Base-by-base conservation (phyloP, 2,329 filamentous ascomycete species). In the Periconia sp. region DNA sequence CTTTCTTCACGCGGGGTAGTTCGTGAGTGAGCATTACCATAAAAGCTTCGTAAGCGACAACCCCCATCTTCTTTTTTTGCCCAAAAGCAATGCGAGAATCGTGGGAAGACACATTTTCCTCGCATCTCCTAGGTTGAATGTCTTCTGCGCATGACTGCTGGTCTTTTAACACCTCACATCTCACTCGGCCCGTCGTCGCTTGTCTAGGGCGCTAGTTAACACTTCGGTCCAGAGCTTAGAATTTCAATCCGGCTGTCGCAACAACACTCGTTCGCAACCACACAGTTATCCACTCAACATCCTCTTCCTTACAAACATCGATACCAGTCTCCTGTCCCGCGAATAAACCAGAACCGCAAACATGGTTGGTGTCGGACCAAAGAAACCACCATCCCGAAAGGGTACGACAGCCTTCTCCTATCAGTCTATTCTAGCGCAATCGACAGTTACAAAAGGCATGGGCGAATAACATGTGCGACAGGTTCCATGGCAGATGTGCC, bases 401-500 rank as follows among this genome's bases (percentile, higher is more conserved):
- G 88, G 88, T 88, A 81, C 70, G 83, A 80, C 46, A 40, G 18
- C 33, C 17, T 34, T 43, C 46, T 43, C 33, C 45, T 32, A 34
- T 36, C 12, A 21, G 33, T 16, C 34, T 22, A 25, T 19, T 30
- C 26, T 34, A 19, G 8, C 11, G 25, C 3, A 26, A 16, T 16
- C 28, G 32, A 24, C 43, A 22, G 25, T 1, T 22, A 43, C 19
- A 29, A 32, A n/a, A 41, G 43, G 29, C 39, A 52, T 39, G 43
- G 39, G 31, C 26, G 46, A 45, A 38, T 49, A 56, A 66, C 55
- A 45, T 44, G 8, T 50, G 38, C 45, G 16, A 17, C 49, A 95
- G 91, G 90, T 68, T 95, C 92, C 52, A 89, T 94, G 83, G 85
- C 86, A 71, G 90, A 96, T 77, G 82, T 96, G 72, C 92, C 92